Base-by-base conservation (phyloP, 768 basidiomycete genomes). In the Mycena haematopus region DNA sequence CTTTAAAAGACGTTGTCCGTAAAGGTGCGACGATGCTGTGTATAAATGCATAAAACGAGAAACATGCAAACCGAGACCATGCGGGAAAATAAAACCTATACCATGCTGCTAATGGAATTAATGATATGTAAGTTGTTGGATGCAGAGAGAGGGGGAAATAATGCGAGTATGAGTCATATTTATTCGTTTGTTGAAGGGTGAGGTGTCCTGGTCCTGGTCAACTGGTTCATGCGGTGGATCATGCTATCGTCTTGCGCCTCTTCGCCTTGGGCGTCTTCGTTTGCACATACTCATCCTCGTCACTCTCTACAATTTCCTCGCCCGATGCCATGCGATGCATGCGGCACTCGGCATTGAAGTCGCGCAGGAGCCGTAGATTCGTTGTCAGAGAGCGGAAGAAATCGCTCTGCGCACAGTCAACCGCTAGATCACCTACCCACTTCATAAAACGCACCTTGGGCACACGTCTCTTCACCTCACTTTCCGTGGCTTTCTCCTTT, bases 331-430 rank as follows among this genome's bases (percentile, higher is more conserved):
- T 71, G 51, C 72, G 73, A 51, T 72, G 68, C 44, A 74, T 70
- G 24, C 83, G 82, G 64, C 83, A 80, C 51, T 82, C 81, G 52
- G 78, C 75, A 68, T 89, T 89, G 13, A 81, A 68, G 71, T 86
- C 87, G 35, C 89, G 88, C 61, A 92, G 72, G 29, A 80, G 76
- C 19, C 87, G 84, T 50, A 92, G 78, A 62, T 84, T 80, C n/a
- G 74, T 57, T 11, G 81, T 76, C 52, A 92, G 74, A 4, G 85
- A 84, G 71, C 84, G 90, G 68, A 88, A 79, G 68, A 92, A 92
- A 29, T 90, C 88, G 67, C 78, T 88, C 91, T 92, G 54, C 29
- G 35, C 52, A 22, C 47, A 25, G 3, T 47, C 40, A 45, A n/a
- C 14, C 14, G 25, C 13, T 15, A 45, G 29, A 33, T 31, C 35